A percentile compares a stretch with the other conserved stretches of the same genome.
Conservation (phyloP, 2,329 filamentous ascomycete genomes). For the Emergomyces pasteurianus region DNA sequence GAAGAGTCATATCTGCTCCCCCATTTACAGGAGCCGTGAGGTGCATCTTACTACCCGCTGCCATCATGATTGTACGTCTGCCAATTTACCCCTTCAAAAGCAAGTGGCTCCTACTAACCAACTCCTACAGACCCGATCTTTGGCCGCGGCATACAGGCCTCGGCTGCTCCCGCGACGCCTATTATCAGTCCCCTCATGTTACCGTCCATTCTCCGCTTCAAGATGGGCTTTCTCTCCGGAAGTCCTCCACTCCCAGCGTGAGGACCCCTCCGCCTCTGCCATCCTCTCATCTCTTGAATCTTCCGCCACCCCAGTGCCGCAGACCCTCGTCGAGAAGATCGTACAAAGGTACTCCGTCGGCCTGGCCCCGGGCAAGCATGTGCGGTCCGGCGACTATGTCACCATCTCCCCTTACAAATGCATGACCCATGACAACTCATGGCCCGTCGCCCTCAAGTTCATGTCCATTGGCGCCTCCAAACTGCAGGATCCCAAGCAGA, state of each 20-base stretch:
- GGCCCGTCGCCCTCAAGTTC: slow-evolving; percentile 66
- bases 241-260: slow-evolving; percentile 10
- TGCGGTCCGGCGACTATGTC: slow-evolving; percentile 74
- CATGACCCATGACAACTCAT: slow-evolving; percentile 83
- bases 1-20: too few species aligned
- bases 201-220: slow-evolving; percentile 7
- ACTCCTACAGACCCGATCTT: not conserved
- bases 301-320: slow-evolving; percentile 35
- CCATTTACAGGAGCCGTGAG: too few species aligned
- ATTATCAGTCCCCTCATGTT: not conserved
- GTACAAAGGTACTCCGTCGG: slow-evolving; percentile 72
- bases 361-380: slow-evolving; percentile 60
- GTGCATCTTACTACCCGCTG: not conserved
- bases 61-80: not conserved
- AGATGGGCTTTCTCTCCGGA: slow-evolving; percentile 5
- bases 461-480: slow-evolving; percentile 69
- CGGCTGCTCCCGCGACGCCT: not conserved
- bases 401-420: slow-evolving; percentile 57
- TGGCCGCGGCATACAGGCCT: not conserved
- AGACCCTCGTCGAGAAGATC: slow-evolving; percentile 88
- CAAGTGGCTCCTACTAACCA: not conserved
- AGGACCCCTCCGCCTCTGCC: slow-evolving; percentile 10
- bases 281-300: slow-evolving; percentile 11
- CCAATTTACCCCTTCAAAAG: not conserved
- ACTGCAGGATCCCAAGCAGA: slow-evolving; percentile 58